Evolutionary conservation across 805 yeast species (phyloP), one percentile per base, ranked within the genome.

Genomic region (Kodamaea fukazawae): DNA sequence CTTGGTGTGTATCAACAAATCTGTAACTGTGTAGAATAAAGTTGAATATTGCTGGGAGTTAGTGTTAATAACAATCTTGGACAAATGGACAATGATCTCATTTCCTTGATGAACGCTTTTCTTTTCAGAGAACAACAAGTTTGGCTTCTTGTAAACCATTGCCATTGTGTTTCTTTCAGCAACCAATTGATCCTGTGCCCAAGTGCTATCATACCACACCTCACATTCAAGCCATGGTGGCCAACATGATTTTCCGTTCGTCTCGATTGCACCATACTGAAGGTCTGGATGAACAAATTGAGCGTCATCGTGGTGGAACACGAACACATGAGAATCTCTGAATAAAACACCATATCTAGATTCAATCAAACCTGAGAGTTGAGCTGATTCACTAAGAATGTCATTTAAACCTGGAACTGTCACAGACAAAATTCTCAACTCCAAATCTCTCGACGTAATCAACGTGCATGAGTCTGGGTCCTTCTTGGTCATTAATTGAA

Each of bases 151-250:
- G 41, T 65, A 63, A 2, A 76, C 60, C 16, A 77, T 43, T 2
- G 75, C 81, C 63, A 53, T 58, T 1, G 70, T 52, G 18, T 57
- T 63, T 17, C 54, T 53, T 32, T 67, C 71, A n/a, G 59, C 46
- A 7, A 68, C 57, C 22, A 67, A 49, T 40, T 68, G 55, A 20
- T 59, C 49, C 28, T 47, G 40, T 4, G 44, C 44, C 42, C 49
- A 22, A 3, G 43, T 22, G 22, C 46, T 41, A 23, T 47, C 45
- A 26, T 47, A 47, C 46, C 86, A 78, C 14, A 81, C 67, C 53
- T 87, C 95, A 33, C 76, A 56, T 2, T 89, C 88, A 17, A 89
- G 58, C 88, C 96, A 90, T 0, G 96, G 95, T 2, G 96, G 96
- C 97, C 96, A 90, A 14, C 67, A 63, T 7, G 60, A 51, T 6